Evolutionary conservation across 176 grass and related monocot genomes (phyloP).

Genomic region (Eleusine indica): DNA sequence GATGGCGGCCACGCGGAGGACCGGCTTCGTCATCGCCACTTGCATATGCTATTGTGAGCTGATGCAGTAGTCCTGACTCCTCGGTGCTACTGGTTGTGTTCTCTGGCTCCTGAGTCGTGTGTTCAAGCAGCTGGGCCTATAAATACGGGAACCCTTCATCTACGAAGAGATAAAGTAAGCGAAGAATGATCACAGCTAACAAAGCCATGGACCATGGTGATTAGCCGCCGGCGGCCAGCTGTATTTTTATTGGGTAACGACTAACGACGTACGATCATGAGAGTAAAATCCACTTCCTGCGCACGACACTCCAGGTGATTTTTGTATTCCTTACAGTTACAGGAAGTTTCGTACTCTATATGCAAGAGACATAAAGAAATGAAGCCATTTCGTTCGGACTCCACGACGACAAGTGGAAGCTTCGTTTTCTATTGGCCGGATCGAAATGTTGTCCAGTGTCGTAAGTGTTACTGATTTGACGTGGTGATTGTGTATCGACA

Average conservation of each 20-base stretch:
- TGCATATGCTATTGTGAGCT: neutral
- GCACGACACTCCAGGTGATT: no score
- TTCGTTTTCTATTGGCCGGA: neutral
- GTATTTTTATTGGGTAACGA: neutral
- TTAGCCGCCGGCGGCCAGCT: neutral
- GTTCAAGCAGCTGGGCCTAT: neutral
- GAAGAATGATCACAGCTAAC: neutral
- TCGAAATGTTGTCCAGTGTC: no score
- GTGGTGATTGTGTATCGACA: no score
- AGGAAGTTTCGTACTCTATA: no score
- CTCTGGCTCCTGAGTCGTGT: neutral
- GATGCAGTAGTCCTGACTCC: neutral
- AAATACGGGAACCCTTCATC: neutral
- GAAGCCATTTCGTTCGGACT: neutral
- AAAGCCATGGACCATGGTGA: no score
- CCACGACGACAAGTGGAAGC: neutral
- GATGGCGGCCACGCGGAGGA: conserved; percentile 50
- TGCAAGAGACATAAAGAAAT: no score
- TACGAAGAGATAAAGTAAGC: neutral
- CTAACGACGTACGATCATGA: no score
- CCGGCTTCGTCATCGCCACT: neutral
- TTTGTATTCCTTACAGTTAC: no score
- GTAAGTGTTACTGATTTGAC: neutral
- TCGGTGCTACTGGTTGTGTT: neutral
- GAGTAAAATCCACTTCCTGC: no score